A percentile compares a stretch with the other conserved stretches of the same genome.
Evolutionary conservation across 805 yeast genomes (phyloP).

Genomic region (Candida stauntonica): DNA sequence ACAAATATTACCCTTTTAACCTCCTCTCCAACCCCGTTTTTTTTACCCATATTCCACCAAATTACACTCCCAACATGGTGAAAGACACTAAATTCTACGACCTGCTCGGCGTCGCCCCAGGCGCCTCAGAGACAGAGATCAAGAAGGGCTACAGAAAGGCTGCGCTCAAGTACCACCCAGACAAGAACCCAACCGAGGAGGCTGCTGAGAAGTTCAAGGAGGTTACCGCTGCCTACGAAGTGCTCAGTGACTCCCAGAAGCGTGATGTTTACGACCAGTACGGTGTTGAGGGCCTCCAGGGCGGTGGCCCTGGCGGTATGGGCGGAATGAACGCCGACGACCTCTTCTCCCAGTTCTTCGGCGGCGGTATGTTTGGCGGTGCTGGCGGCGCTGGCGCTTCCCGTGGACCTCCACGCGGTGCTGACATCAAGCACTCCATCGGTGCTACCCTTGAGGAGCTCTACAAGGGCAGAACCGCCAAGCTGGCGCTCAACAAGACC

Average conservation of each 20-base stretch:
- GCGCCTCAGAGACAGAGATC: conserved; percentile 65
- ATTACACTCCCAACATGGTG: conserved; percentile 42
- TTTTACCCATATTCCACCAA: no score
- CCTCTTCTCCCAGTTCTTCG: conserved; percentile 78
- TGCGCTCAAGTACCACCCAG: conserved; percentile 81
- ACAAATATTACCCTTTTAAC: not conserved
- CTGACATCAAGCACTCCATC: conserved; percentile 87
- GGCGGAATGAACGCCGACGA: conserved; percentile 69
- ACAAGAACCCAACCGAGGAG: conserved; percentile 78
- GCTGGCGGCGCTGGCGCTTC: conserved; percentile 57
- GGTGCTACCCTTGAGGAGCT: conserved; percentile 86
- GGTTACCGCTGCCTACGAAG: conserved; percentile 81
- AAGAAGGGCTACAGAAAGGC: conserved; percentile 80
- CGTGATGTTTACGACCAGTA: conserved; percentile 84
- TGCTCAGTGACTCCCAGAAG: conserved; percentile 82
- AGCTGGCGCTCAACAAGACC: conserved; percentile 91
- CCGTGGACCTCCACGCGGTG: conserved; percentile 83
- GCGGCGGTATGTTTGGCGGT: conserved; percentile 52
- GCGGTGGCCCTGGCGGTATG: conserved; percentile 71
- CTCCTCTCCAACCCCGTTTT: no score
- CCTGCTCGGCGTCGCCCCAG: conserved; percentile 63
- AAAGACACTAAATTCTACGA: conserved; percentile 79
- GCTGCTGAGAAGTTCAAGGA: conserved; percentile 96
- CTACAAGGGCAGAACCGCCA: conserved; percentile 89
- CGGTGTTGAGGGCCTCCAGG: conserved; percentile 89